These are phyloP conservation scores for Ulmus americana DNA, from an alignment of 331 rosid species.

Conservation along the genomic window DNA sequence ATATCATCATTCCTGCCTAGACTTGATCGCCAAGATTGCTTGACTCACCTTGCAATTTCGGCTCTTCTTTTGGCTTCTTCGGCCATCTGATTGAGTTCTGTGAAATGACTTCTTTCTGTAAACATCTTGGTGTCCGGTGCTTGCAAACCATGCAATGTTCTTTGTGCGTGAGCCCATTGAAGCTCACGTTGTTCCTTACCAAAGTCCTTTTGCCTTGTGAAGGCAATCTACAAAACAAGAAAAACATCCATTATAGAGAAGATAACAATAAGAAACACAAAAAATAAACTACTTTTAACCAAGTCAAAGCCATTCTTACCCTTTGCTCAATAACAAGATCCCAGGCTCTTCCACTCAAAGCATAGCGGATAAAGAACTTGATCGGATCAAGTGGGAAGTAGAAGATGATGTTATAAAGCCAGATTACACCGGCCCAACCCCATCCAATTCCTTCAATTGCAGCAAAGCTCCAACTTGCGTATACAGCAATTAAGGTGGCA, in stretches of 20 bases:
- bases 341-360: slow-evolving; percentile 94
- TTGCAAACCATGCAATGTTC: slow-evolving; percentile 90
- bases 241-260: slow-evolving; percentile 21
- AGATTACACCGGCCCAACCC: slow-evolving; percentile 99
- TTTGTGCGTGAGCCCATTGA: slow-evolving; percentile 98
- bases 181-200: slow-evolving; percentile 95
- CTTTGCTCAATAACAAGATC: slow-evolving; percentile 98
- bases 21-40: background rate
- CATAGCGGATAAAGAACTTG: slow-evolving; percentile 79
- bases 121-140: slow-evolving; percentile 80
- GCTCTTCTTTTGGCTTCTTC: slow-evolving; percentile 99
- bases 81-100: slow-evolving; percentile 88
- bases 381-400: slow-evolving; percentile 86
- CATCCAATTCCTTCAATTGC: slow-evolving; percentile 98
- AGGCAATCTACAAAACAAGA: slow-evolving; percentile 57
- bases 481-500: slow-evolving; percentile 91
- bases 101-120: slow-evolving; percentile 68
- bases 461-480: slow-evolving; percentile 94
- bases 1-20: background rate
- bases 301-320: slow-evolving; percentile 45
- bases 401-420: slow-evolving; percentile 81
- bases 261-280: slow-evolving; percentile 4
- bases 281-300: slow-evolving; percentile 12
- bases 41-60: slow-evolving; percentile 76
- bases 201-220: slow-evolving; percentile 98